Base-by-base conservation (phyloP, 148 eudicot species). In the Pouteria glomerata region DNA sequence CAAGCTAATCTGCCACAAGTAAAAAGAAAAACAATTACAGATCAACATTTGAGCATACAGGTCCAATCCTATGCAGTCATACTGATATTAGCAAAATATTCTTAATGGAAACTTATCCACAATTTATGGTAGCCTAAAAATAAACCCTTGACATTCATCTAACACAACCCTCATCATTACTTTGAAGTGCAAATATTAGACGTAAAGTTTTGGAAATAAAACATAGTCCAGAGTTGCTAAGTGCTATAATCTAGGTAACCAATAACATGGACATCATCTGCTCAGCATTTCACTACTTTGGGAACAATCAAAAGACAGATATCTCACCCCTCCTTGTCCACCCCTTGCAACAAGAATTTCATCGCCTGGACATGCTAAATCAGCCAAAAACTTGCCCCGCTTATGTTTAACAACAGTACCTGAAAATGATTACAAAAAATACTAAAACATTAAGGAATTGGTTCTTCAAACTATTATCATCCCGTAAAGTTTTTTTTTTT, bases 311-410 rank as follows among this genome's bases (percentile, higher is more conserved):
- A 27, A 61, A 63, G 27, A 58, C 18, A 70, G 19, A 65, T 55
- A 44, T 48, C 91, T 89, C 72, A 95, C 98, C 92, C 98, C 97
- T 85, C 98, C 98, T 79, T 85, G 97, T 72, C 97, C 98, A 70
- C 98, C 98, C 86, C 93, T 89, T 71, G 97, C 98, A 78, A 95
- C 97, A 71, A 95, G 89, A 74, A 95, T 79, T 83, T 95, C 96
- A 18, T 95, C 89, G 39, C 96, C 93, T 23, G 87, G 97, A 53
- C 68, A 79, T 52, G 98, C 90, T 66, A 95, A 86, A 81, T 95
- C 98, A 65, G 98, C 98, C 80, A 95, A 77, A 68, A 88, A 83
- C 71, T 91, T 91, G 58, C 98, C 98, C 51, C 87, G 86, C 80
- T 95, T 95, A 44, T 80, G 91, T 73, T 87, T 91, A 57, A 95